Percentiles rank a stretch among this genome's conserved stretches.
phyloP scores from a whole-genome alignment of 257 asterid genomes.

The Jasminum sambac region DNA sequence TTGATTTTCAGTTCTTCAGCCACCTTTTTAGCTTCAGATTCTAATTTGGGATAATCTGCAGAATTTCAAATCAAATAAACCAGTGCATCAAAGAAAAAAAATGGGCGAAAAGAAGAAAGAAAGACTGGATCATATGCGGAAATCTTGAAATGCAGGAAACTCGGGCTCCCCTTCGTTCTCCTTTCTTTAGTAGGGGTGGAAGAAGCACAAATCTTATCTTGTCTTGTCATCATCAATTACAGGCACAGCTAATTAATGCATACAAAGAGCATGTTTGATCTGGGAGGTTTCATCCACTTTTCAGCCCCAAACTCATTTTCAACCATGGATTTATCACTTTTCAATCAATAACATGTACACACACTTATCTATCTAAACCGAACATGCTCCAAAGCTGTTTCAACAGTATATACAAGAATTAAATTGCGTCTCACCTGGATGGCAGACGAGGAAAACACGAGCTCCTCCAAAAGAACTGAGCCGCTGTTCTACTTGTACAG shows the following conservation, averaged over 20 bases:
- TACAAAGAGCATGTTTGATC: too few species aligned
- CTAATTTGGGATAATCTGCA: conserved; percentile 90
- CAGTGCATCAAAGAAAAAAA: conserved; percentile 5
- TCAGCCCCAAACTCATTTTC: too few species aligned
- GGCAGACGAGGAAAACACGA: conserved; percentile 77
- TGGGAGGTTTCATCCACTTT: too few species aligned
- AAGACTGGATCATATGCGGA: neutral
- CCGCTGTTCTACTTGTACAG: conserved; percentile 71
- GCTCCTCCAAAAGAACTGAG: conserved; percentile 86
- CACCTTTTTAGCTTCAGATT: conserved; percentile 68
- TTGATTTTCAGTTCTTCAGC: conserved; percentile 68
- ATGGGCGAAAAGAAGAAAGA: conserved; percentile 1
- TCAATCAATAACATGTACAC: too few species aligned
- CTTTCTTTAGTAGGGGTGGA: too few species aligned
- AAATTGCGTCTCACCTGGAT: conserved; percentile 67
- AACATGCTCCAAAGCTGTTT: neutral
- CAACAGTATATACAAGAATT: neutral
- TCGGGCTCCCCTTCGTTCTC: neutral
- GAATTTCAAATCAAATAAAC: neutral
- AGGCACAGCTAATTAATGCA: too few species aligned
- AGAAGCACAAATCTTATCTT: too few species aligned
- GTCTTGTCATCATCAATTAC: too few species aligned
- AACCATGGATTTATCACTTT: too few species aligned
- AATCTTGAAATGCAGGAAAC: neutral
- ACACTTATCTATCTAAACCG: too few species aligned